Evolutionary conservation across 768 basidiomycete species (phyloP).

Genomic region (Trametes coccinea): DNA sequence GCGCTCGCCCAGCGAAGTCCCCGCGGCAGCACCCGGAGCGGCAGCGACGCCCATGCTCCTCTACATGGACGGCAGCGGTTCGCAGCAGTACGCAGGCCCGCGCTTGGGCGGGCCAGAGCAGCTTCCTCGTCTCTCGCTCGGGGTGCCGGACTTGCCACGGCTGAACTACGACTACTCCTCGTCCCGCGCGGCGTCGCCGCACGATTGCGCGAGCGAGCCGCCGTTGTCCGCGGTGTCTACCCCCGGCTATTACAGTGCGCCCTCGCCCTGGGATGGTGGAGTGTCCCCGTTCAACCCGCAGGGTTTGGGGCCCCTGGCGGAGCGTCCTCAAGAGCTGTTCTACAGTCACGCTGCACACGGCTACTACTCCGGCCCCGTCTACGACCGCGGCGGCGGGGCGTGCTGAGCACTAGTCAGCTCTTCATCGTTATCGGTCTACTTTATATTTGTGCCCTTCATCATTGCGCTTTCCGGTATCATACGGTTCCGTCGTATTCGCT

Average conservation of each 20-base stretch:
- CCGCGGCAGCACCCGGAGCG: background rate
- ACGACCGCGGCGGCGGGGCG: background rate
- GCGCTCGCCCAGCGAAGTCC: conserved; percentile 2
- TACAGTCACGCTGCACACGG: conserved; percentile 1
- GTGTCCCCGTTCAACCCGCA: background rate
- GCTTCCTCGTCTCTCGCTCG: conserved; percentile 10
- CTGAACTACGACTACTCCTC: conserved; percentile 14
- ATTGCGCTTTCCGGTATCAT: conserved; percentile 15
- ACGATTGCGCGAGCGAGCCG: conserved; percentile 6
- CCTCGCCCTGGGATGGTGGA: background rate
- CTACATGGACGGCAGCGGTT: background rate
- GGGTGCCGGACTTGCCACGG: conserved; percentile 12
- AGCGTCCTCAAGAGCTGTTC: conserved; percentile 9
- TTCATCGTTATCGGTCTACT: background rate
- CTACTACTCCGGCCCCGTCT: background rate
- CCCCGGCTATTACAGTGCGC: conserved; percentile 2
- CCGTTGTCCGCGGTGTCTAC: conserved; percentile 10
- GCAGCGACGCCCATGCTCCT: conserved; percentile 4
- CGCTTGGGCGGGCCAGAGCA: background rate
- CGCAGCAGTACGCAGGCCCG: background rate
- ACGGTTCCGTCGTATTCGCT: conserved; percentile 1
- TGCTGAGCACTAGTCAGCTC: background rate
- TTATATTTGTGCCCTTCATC: background rate
- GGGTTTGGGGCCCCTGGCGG: background rate
- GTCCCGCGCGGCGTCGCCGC: conserved; percentile 7